Percentiles rank a stretch among this genome's conserved stretches.
phyloP scores from a whole-genome alignment of 2,329 filamentous ascomycete genomes.

The Hypoxylon sp. region DNA sequence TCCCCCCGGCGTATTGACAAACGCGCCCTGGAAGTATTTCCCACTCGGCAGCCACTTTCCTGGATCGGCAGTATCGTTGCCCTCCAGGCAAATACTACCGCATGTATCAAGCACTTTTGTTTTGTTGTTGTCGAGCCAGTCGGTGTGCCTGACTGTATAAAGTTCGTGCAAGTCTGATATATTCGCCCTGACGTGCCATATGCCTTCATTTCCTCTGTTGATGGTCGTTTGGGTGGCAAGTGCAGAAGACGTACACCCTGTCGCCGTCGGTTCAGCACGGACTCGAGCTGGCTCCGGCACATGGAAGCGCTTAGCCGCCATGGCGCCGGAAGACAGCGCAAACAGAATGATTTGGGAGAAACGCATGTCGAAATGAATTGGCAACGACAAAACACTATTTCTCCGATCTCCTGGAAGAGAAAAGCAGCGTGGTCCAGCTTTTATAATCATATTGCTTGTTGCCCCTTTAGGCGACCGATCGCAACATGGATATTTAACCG shows the following conservation, averaged over 20 bases:
- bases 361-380: slow-evolving; percentile 23
- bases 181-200: slow-evolving; percentile 42
- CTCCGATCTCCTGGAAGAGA: neutral
- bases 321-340: slow-evolving; percentile 24
- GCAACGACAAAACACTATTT: neutral
- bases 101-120: slow-evolving; percentile 40
- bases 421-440: slow-evolving; percentile 24
- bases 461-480: slow-evolving; percentile 34
- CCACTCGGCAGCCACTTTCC: slow-evolving; percentile 43
- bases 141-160: slow-evolving; percentile 40
- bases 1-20: slow-evolving; percentile 45
- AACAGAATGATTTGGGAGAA: slow-evolving; percentile 22
- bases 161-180: slow-evolving; percentile 39
- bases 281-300: slow-evolving; percentile 40
- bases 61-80: slow-evolving; percentile 42
- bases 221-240: slow-evolving; percentile 42
- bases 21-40: slow-evolving; percentile 43
- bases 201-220: slow-evolving; percentile 43
- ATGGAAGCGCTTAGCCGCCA: slow-evolving; percentile 34
- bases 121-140: slow-evolving; percentile 46
- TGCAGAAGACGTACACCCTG: slow-evolving; percentile 41
- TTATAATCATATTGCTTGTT: slow-evolving; percentile 31
- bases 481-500: slow-evolving; percentile 36
- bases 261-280: slow-evolving; percentile 34
- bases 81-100: slow-evolving; percentile 41